Evolutionary conservation across 345 rosid species (phyloP).

Genomic region (Pseudoturritis turrita): DNA sequence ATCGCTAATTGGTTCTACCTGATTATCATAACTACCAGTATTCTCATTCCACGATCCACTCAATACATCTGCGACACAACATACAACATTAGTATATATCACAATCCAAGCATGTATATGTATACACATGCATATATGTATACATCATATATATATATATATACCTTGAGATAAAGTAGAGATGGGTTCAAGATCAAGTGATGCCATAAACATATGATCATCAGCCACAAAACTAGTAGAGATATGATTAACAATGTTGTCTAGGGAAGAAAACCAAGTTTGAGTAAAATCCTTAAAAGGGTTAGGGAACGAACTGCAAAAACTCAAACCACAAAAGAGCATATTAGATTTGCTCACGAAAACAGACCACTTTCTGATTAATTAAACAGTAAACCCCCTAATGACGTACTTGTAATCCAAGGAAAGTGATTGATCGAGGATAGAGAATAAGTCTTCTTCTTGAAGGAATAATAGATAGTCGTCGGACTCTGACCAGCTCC

Average conservation of each 20-base stretch:
- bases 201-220: constrained; percentile 1
- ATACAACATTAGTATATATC: background rate
- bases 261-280: constrained; percentile 17
- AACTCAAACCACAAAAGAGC: background rate
- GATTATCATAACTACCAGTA: background rate
- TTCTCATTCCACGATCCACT: constrained; percentile 34
- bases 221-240: constrained; percentile 9
- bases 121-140: background rate
- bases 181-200: constrained; percentile 24
- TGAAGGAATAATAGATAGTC: constrained; percentile 13
- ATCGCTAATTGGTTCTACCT: constrained; percentile 18
- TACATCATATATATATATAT: too few relatives aligned
- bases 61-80: constrained; percentile 4
- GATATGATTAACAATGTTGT: constrained; percentile 18
- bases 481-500: constrained; percentile 12
- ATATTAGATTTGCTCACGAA: background rate
- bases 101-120: background rate
- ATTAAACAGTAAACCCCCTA: background rate
- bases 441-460: constrained; percentile 28
- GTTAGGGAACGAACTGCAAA: constrained; percentile 20
- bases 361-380: background rate
- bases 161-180: constrained; percentile 33
- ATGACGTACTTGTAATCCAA: constrained; percentile 26
- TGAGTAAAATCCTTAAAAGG: constrained; percentile 25
- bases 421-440: constrained; percentile 14